Evolutionary conservation across 371 early-diverging fungal species (phyloP), one percentile per base, ranked within the genome.

Genomic region (Mortierella sp.): DNA sequence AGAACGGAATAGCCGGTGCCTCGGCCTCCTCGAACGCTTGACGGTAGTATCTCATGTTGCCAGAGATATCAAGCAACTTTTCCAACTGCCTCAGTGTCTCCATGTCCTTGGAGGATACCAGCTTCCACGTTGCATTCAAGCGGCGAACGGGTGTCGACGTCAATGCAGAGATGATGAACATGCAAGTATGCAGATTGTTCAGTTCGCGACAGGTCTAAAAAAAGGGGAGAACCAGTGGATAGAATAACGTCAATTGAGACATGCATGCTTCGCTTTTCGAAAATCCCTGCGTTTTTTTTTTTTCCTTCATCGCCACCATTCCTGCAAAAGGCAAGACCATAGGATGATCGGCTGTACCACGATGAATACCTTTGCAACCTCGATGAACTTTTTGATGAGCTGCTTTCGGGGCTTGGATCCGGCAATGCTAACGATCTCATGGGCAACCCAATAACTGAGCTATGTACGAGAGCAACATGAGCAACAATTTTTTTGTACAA

Each of bases 401-500:
- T 71, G 64, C 30, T 81, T 76, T 16, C 87, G 64, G 0, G 54
- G 57, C 64, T 84, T 85, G 28, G 67, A 50, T n/a, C 61, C 64
- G 18, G 64, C 64, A 13, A 76, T 39, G 23, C 76, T 81, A 58
- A 83, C 78, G 27, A 87, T 79, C 62, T 87, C 86, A 39, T 84
- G 71, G 3, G 84, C 80, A 5, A 87, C 82, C 87, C 87, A 87
- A 56, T 86, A 84, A 24, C 85, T 81, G 10, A 83, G 57, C 81
- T 70, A 71, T 64, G 10, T 39, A 23, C n/a, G 23, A 16, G 14
- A 64, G 56, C 23, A 30, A 34, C 7, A 21, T 2, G 5, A n/a
- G 6, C 16, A 19, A n/a, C n/a, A n/a, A n/a, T n/a, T n/a, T n/a
- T n/a, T n/a, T n/a, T n/a, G n/a, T n/a, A n/a, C n/a, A n/a, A n/a